These are phyloP conservation scores for Candida smagusa DNA, from an alignment of 1,139 yeast species.

Conservation along the genomic window DNA sequence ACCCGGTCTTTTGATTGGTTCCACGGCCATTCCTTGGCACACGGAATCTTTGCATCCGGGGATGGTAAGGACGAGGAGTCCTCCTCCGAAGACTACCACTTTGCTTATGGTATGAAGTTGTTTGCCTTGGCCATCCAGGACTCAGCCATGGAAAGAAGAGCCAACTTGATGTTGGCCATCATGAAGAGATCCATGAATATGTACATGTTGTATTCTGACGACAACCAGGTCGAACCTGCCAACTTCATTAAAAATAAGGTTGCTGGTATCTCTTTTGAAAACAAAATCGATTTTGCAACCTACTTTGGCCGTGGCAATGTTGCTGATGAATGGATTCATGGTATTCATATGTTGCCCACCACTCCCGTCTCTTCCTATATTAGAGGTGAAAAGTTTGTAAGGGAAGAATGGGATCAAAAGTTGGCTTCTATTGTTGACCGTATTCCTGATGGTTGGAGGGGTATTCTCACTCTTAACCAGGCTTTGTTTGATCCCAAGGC, in stretches of 20 bases:
- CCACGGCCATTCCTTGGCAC: conserved; percentile 48
- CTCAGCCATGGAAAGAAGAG: conserved; percentile 33
- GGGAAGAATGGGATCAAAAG: conserved; percentile 44
- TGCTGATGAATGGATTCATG: conserved; percentile 47
- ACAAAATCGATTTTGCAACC: conserved; percentile 43
- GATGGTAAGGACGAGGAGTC: conserved; percentile 50
- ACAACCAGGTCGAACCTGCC: conserved; percentile 37
- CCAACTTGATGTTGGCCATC: conserved; percentile 41
- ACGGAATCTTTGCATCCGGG: conserved; percentile 43
- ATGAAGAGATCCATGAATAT: conserved; percentile 41
- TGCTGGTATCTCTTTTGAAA: conserved; percentile 45
- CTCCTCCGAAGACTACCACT: conserved; percentile 45
- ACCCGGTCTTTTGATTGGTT: conserved; percentile 44
- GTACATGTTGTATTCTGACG: conserved; percentile 42
- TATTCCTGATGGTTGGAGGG: conserved; percentile 47
- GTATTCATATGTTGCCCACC: conserved; percentile 47
- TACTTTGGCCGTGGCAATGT: conserved; percentile 44
- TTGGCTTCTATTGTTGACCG: conserved; percentile 28
- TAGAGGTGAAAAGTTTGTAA: conserved; percentile 32
- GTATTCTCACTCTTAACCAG: conserved; percentile 38
- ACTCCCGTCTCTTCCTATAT: conserved; percentile 43
- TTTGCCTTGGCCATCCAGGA: conserved; percentile 35
- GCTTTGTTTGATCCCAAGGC: conserved; percentile 36
- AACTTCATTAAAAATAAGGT: conserved; percentile 40
- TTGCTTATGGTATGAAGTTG: conserved; percentile 42